These are phyloP conservation scores for Silene conica DNA, from an alignment of 148 eudicot species.

Conservation along the genomic window DNA sequence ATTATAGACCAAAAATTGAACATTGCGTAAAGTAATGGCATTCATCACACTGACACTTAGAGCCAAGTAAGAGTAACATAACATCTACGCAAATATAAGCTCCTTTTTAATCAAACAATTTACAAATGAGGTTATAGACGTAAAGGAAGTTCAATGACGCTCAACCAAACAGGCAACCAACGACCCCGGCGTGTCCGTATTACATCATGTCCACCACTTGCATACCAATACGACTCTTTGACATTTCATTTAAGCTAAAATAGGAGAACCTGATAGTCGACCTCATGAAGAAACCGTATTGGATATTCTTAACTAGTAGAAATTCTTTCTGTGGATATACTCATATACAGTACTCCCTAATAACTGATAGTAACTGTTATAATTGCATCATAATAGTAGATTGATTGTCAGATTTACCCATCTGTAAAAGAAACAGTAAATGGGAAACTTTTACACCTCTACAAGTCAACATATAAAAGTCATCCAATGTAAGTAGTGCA, in stretches of 20 bases:
- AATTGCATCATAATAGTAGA: background rate
- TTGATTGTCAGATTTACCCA: background rate
- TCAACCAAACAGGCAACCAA: no score
- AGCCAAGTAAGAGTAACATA: no score
- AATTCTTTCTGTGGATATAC: background rate
- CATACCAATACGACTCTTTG: background rate
- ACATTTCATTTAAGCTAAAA: background rate
- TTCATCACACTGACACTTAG: no score
- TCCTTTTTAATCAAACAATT: no score
- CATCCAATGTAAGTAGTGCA: conserved; percentile 2
- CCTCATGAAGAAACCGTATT: no score
- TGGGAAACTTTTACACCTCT: conserved; percentile 10
- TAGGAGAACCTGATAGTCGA: background rate
- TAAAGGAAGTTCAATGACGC: no score
- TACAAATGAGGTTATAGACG: no score
- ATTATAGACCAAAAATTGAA: no score
- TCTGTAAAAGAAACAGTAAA: background rate
- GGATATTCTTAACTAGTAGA: background rate
- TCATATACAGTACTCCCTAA: background rate
- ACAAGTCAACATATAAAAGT: conserved; percentile 10
- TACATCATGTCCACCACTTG: background rate
- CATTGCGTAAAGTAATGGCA: no score
- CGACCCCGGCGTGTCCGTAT: background rate
- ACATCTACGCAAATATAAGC: no score
- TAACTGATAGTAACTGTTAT: background rate